Base-by-base conservation (phyloP, 164 flowering plant genomes). In the Taxillus chinensis region DNA sequence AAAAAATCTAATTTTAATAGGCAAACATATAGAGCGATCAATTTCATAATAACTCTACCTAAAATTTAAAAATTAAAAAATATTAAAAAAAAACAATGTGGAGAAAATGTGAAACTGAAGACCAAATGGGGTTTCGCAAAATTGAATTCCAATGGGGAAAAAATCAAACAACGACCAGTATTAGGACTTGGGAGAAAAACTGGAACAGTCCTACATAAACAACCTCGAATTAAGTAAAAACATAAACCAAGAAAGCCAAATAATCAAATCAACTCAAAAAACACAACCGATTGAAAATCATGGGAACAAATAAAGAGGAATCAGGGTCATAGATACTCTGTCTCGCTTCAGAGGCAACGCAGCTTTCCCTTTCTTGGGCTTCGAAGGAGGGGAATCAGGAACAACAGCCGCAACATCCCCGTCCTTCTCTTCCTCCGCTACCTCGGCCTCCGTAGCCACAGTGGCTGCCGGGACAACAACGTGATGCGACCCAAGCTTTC, bases 301-400 rank as follows among this genome's bases (percentile, higher is more conserved):
- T 43, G 2, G n/a, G 41, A 48, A 43, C 7, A 39, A 11, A 4
- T 37, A 51, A 40, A 42, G 58, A 42, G 57, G 42, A 40, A 27
- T n/a, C 10, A 7, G 45, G 14, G 45, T 13, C 3, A 49, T 11
- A 13, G n/a, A 57, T 54, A 58, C 61, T 13, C 46, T 58, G 10
- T 93, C 99, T 62, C 99, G 83, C 76, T 90, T 88, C 45, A 86
- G 70, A 4, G 74, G 85, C 75, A 93, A 78, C 7, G 91, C 92
- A 13, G 96, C 95, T 68, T 93, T 92, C 61, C 96, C 98, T 64
- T 68, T 88, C 84, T 85, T 93, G 9, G 86, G 90, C 71, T 85
- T 88, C 0, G 81, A 11, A 0, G 73, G 61, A 17, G 79, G 59
- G 27, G 27, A 0, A 9, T 61, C 38, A 1, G 75, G 3, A 8